Percentiles rank a stretch among this genome's conserved stretches.
phyloP scores from a whole-genome alignment of 768 basidiomycete species.

The Scleroderma bovista region DNA sequence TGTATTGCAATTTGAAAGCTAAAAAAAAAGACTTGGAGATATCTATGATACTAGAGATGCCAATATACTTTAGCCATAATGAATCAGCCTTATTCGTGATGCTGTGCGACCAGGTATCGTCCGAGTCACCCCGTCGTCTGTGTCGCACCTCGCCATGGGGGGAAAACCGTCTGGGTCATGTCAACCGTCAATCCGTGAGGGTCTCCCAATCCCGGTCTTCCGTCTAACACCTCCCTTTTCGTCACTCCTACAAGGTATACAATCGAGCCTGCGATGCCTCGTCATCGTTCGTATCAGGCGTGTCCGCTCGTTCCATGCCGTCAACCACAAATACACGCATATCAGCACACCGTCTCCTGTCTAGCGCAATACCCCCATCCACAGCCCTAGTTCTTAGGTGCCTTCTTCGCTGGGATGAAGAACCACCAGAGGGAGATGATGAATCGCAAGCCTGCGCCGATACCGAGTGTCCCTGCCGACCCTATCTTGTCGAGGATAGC shows the following conservation, averaged over 20 bases:
- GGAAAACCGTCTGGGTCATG: no score
- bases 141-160: no score
- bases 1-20: no score
- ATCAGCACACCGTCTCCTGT: neutral
- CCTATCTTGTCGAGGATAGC: slow-evolving; percentile 57
- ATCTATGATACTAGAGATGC: no score
- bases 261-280: neutral
- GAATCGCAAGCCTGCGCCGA: slow-evolving; percentile 58
- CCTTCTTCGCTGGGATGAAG: slow-evolving; percentile 41
- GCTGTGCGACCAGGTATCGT: no score
- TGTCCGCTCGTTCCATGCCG: neutral
- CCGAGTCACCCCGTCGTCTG: no score
- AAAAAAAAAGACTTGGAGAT: no score
- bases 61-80: no score
- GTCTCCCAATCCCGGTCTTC: neutral
- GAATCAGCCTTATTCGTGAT: neutral
- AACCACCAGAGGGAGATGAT: slow-evolving; percentile 62
- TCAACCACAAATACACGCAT: neutral
- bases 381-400: slow-evolving; percentile 1
- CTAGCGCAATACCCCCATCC: no score
- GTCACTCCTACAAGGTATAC: neutral
- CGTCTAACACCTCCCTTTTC: neutral
- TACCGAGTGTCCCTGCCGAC: slow-evolving; percentile 57
- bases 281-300: slow-evolving; percentile 1
- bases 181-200: neutral